Conservation (phyloP, 2,329 filamentous ascomycete species). For the Colletotrichum chrysophilum region DNA sequence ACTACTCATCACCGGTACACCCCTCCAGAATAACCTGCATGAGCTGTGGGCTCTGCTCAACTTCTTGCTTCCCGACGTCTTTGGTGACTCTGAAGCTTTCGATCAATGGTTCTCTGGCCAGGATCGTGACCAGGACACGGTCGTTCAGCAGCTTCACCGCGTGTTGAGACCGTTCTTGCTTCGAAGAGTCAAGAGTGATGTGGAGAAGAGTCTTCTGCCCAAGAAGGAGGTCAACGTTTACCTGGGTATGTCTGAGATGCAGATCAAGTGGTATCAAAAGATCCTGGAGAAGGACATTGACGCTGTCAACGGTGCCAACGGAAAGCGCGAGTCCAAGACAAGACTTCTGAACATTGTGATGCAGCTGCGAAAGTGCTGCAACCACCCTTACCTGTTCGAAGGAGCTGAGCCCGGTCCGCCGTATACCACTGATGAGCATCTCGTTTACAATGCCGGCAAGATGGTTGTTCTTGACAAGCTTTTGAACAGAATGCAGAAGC, state of each 20-base stretch:
- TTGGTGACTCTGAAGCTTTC: conserved; percentile 94
- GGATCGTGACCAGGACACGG: conserved; percentile 88
- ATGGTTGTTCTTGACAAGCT: conserved; percentile 97
- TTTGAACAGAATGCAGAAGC: conserved; percentile 78
- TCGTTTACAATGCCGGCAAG: conserved; percentile 92
- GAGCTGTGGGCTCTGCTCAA: conserved; percentile 98
- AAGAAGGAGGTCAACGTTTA: conserved; percentile 99
- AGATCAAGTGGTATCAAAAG: conserved; percentile 98
- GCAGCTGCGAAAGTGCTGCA: conserved; percentile 98
- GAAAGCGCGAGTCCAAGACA: conserved; percentile 97
- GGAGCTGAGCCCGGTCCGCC: conserved; percentile 96
- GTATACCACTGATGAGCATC: conserved; percentile 96
- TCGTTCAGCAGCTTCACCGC: conserved; percentile 93
- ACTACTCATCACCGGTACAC: conserved; percentile 93
- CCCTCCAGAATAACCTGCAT: conserved; percentile 96
- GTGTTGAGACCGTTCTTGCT: conserved; percentile 93
- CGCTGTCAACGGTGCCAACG: conserved; percentile 94
- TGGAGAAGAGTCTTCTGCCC: conserved; percentile 95
- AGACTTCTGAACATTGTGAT: conserved; percentile 98
- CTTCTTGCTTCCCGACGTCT: conserved; percentile 97
- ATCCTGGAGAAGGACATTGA: conserved; percentile 99
- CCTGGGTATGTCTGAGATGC: conserved; percentile 99
- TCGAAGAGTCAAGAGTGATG: conserved; percentile 94
- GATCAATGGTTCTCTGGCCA: conserved; percentile 98
- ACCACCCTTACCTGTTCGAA: conserved; percentile 97